Evolutionary conservation across 371 early-diverging fungal species (phyloP), one percentile per base, ranked within the genome.

Genomic region (Apophysomyces sp.): DNA sequence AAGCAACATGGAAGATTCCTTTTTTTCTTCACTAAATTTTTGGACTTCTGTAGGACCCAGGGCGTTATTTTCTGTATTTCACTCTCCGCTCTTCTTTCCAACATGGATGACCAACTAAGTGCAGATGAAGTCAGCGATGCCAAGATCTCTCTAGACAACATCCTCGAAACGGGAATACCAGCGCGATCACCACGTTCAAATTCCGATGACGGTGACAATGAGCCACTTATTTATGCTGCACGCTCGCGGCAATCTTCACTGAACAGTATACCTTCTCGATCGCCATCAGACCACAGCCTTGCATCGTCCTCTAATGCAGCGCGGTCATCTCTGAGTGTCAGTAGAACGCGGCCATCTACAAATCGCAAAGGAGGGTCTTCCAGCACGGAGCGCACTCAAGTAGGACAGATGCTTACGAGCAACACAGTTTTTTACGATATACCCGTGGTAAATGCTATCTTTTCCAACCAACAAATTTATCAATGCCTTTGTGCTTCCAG

Each of bases 361-460:
- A 34, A 15, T 18, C 57, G 57, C 11, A 57, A 57, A 39, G 39
- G 40, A 21, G 26, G 28, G 12, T 3, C 29, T 15, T 24, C 52
- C 37, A 27, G 36, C 51, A 28, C 52, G 60, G 29, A 24, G 12
- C 57, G 57, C 26, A 27, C 57, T 24, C 37, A 21, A 5, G 28
- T 63, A 15, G 80, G 72, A 9, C 64, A 63, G 16, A 63, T 67
- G 13, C 52, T 78, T 2, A 81, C 74, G 7, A 81, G 72, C 34
- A 74, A 63, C 55, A 70, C 77, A 12, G 61, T 80, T 54, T 86
- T 86, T 58, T 83, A 86, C 60, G 86, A 86, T 60, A 80, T 86
- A 37, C 84, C 83, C 7, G 75, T 73, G 63, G 86, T 82, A 76
- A 63, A 55, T 29, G 32, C 32, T 40, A n/a, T 32, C 9, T n/a